A percentile compares a stretch with the other conserved stretches of the same genome.
Conservation (phyloP, 768 basidiomycete species). For the Pisolithus tinctorius region DNA sequence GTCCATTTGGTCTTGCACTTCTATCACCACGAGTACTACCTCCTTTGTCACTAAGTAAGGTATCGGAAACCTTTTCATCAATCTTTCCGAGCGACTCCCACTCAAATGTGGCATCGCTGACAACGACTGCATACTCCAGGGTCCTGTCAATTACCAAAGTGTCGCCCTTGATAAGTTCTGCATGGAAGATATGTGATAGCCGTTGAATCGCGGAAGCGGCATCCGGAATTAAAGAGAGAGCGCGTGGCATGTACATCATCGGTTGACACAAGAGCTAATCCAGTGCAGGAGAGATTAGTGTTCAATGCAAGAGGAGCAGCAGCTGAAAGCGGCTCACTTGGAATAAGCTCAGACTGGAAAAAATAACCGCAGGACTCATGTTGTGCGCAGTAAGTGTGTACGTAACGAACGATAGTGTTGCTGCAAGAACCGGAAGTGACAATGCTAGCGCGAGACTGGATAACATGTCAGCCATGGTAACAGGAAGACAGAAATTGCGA, state of each 20-base stretch:
- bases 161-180: constrained; percentile 41
- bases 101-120: constrained; percentile 51
- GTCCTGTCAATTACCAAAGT: constrained; percentile 37
- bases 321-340: constrained; percentile 27
- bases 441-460: constrained; percentile 45
- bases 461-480: not conserved
- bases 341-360: constrained; percentile 58
- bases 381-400: constrained; percentile 49
- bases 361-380: constrained; percentile 63
- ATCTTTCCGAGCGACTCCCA: constrained; percentile 43
- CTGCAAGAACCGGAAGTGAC: constrained; percentile 57
- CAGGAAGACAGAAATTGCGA: no score
- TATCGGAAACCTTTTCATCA: constrained; percentile 1
- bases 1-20: not conserved
- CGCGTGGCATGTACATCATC: constrained; percentile 59
- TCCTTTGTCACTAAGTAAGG: not conserved
- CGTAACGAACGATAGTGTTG: constrained; percentile 62
- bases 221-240: constrained; percentile 56
- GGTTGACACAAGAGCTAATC: constrained; percentile 57
- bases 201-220: constrained; percentile 56
- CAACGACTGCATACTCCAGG: constrained; percentile 43
- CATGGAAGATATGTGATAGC: constrained; percentile 37
- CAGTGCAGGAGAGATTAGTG: not conserved
- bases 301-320: no score
- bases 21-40: constrained; percentile 1